Percentiles rank a stretch among this genome's conserved stretches.
Conservation (phyloP, 1,139 yeast species). For the Taphrina pruni region DNA sequence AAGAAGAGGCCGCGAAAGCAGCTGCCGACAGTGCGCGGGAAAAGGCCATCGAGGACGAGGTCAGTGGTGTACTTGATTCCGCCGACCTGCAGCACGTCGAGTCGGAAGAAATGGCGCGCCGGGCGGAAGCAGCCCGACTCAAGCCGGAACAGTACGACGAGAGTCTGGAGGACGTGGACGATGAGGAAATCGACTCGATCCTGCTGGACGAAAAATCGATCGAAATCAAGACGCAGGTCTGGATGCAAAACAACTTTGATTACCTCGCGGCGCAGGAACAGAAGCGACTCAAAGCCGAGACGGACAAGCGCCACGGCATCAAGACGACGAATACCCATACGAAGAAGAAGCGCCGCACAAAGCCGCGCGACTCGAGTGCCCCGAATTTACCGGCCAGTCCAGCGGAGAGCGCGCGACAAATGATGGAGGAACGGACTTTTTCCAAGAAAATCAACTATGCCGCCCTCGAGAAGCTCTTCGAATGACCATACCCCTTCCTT, state of each 20-base stretch:
- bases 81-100: constrained; percentile 49
- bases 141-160: constrained; percentile 60
- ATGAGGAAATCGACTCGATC: constrained; percentile 69
- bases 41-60: constrained; percentile 49
- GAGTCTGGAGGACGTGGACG: constrained; percentile 77
- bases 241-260: constrained; percentile 89
- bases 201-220: constrained; percentile 72
- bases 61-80: constrained; percentile 62
- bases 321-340: constrained; percentile 47
- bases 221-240: constrained; percentile 71
- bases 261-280: constrained; percentile 83
- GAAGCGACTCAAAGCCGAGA: constrained; percentile 80
- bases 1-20: not conserved
- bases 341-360: constrained; percentile 49
- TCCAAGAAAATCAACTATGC: constrained; percentile 88
- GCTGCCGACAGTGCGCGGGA: constrained; percentile 27
- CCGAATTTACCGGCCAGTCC: constrained; percentile 64
- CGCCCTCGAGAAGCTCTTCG: constrained; percentile 70
- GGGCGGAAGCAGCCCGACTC: constrained; percentile 50
- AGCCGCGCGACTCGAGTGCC: constrained; percentile 48
- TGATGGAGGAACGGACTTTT: constrained; percentile 71
- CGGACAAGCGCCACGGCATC: constrained; percentile 65
- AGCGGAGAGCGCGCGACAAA: constrained; percentile 74
- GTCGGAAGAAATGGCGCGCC: constrained; percentile 41
- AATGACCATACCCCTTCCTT: not conserved